phyloP scores from a whole-genome alignment of 805 yeast species.

The Starmera caribaea region DNA sequence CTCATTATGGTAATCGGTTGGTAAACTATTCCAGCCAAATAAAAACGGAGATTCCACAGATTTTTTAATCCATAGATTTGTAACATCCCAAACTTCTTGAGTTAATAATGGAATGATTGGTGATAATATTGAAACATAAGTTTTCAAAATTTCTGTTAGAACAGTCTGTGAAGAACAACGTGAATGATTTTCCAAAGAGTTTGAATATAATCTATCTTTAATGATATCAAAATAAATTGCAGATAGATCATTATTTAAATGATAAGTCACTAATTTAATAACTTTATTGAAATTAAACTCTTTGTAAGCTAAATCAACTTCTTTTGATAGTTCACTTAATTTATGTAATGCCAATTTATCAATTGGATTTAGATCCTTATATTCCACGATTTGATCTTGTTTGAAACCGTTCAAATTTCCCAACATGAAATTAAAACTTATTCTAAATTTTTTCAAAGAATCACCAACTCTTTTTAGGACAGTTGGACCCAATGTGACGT shows the following conservation, averaged over 20 bases:
- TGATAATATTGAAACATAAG: slow-evolving; percentile 57
- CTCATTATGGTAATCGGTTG: slow-evolving; percentile 34
- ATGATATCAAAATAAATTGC: slow-evolving; percentile 79
- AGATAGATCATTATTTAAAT: slow-evolving; percentile 68
- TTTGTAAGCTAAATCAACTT: slow-evolving; percentile 36
- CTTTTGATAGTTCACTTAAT: slow-evolving; percentile 35
- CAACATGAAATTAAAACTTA: slow-evolving; percentile 69
- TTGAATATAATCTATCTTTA: slow-evolving; percentile 82
- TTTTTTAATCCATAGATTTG: slow-evolving; percentile 23
- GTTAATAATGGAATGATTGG: slow-evolving; percentile 80
- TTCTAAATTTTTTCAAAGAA: slow-evolving; percentile 68
- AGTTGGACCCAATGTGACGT: slow-evolving; percentile 64
- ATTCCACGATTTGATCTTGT: slow-evolving; percentile 24
- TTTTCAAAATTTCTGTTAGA: slow-evolving; percentile 43
- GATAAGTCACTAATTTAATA: slow-evolving; percentile 56
- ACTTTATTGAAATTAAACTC: slow-evolving; percentile 60
- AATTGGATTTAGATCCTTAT: slow-evolving; percentile 30
- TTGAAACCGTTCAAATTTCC: slow-evolving; percentile 58
- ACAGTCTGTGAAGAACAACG: slow-evolving; percentile 61
- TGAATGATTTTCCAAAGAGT: slow-evolving; percentile 31
- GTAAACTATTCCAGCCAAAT: slow-evolving; percentile 12
- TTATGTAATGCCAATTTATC: slow-evolving; percentile 60
- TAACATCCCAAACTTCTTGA: slow-evolving; percentile 79
- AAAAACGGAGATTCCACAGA: slow-evolving; percentile 9
- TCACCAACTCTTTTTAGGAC: slow-evolving; percentile 72